phyloP scores from a whole-genome alignment of 2,329 filamentous ascomycete species.

The Tolypocladium album region DNA sequence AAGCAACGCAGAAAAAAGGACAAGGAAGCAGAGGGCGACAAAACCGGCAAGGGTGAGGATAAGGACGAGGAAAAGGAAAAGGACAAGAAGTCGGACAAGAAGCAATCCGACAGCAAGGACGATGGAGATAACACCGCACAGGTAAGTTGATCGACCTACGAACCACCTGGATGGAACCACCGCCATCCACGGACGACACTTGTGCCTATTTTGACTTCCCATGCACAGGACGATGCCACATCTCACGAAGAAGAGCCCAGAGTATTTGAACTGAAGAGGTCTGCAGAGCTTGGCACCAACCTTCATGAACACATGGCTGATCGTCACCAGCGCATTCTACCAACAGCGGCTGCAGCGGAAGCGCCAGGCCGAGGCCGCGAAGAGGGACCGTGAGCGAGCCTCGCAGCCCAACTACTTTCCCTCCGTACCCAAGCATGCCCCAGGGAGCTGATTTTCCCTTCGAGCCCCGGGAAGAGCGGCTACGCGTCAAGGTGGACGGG shows the following conservation, averaged over 20 bases:
- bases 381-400: slow-evolving; percentile 69
- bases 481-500: neutral
- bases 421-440: slow-evolving; percentile 60
- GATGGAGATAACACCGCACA: slow-evolving; percentile 12
- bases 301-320: neutral
- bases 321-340: slow-evolving; percentile 58
- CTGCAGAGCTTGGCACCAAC: slow-evolving; percentile 6
- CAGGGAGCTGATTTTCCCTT: slow-evolving; percentile 16
- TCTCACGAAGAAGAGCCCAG: slow-evolving; percentile 56
- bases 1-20: slow-evolving; percentile 58
- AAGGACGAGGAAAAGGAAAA: slow-evolving; percentile 15
- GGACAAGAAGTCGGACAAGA: slow-evolving; percentile 15
- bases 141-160: neutral
- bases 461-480: neutral
- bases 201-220: neutral
- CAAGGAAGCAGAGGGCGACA: slow-evolving; percentile 44
- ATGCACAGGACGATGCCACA: slow-evolving; percentile 10
- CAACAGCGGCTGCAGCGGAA: slow-evolving; percentile 74
- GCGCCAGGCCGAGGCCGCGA: slow-evolving; percentile 41
- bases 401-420: slow-evolving; percentile 75
- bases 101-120: slow-evolving; percentile 12
- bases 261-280: slow-evolving; percentile 79
- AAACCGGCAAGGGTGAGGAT: slow-evolving; percentile 18
- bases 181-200: neutral
- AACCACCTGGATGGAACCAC: too few relatives aligned